Conservation (phyloP, 2,329 filamentous ascomycete genomes). For the Pestalotiopsis sp. region DNA sequence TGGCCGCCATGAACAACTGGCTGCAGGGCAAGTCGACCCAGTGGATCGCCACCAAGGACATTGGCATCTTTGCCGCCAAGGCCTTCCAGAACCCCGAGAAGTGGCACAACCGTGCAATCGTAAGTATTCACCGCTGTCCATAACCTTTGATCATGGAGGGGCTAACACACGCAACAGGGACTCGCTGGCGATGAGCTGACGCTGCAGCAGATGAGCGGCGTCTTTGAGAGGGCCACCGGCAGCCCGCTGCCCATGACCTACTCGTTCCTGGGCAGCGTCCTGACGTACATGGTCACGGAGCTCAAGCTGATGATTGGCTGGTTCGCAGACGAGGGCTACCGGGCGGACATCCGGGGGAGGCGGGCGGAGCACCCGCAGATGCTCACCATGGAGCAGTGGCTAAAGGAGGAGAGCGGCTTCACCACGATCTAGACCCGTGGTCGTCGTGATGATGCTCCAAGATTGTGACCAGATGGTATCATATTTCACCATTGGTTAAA, state of each 20-base stretch:
- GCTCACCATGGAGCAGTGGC: conserved; percentile 35
- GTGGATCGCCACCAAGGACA: conserved; percentile 43
- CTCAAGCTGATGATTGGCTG: conserved; percentile 36
- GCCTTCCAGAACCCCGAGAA: conserved; percentile 40
- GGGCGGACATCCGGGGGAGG: conserved; percentile 30
- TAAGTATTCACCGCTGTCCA: neutral
- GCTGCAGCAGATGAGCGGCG: conserved; percentile 28
- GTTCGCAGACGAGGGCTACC: conserved; percentile 37
- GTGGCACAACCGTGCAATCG: conserved; percentile 40
- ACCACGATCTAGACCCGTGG: conserved; percentile 11
- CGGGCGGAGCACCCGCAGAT: conserved; percentile 32
- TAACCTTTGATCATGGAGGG: neutral
- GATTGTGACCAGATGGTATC: neutral
- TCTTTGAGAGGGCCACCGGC: conserved; percentile 32
- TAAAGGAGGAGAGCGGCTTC: conserved; percentile 32
- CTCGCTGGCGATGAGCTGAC: conserved; percentile 49
- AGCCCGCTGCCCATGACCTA: conserved; percentile 27
- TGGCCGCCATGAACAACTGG: conserved; percentile 34
- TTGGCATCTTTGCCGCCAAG: conserved; percentile 47
- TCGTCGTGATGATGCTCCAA: neutral
- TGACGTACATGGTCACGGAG: conserved; percentile 33
- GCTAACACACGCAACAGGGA: conserved; percentile 13
- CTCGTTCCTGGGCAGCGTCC: conserved; percentile 30
- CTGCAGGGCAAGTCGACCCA: conserved; percentile 39
- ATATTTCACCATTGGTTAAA: neutral